Percentiles rank a stretch among this genome's conserved stretches.
Conservation (phyloP, 768 basidiomycete genomes). For the Leucosporidium scottii region DNA sequence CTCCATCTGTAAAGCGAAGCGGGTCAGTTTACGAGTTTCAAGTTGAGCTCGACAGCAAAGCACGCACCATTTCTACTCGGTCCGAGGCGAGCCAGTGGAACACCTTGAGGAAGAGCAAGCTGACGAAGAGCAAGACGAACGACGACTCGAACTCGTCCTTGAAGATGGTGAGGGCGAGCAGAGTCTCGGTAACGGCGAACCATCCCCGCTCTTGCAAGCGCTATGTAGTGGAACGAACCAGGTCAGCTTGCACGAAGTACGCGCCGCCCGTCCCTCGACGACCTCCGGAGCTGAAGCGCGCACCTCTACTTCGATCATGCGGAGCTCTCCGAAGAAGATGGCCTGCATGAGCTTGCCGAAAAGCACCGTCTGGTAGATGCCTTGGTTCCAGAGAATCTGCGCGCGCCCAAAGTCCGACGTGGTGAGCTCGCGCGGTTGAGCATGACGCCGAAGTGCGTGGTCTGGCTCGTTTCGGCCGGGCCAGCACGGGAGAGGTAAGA, state of each 20-base stretch:
- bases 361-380: constrained; percentile 65
- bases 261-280: neutral
- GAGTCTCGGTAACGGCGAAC: constrained; percentile 95
- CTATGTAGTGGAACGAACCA: constrained; percentile 44
- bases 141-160: constrained; percentile 88
- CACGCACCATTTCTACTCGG: constrained; percentile 84
- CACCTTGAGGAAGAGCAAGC: constrained; percentile 86
- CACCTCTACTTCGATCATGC: constrained; percentile 87
- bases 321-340: constrained; percentile 83
- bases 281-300: constrained; percentile 31
- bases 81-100: constrained; percentile 97
- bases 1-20: constrained; percentile 66
- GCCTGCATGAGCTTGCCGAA: constrained; percentile 70
- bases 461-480: neutral
- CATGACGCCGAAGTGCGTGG: neutral
- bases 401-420: no score
- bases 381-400: constrained; percentile 87
- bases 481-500: neutral
- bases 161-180: constrained; percentile 95
- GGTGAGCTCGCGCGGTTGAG: neutral
- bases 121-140: constrained; percentile 90
- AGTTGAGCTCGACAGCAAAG: neutral
- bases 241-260: neutral
- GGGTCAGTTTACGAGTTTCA: neutral
- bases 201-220: constrained; percentile 90